These are phyloP conservation scores for Mycena vulgaris DNA, from an alignment of 768 basidiomycete species.

Conservation along the genomic window DNA sequence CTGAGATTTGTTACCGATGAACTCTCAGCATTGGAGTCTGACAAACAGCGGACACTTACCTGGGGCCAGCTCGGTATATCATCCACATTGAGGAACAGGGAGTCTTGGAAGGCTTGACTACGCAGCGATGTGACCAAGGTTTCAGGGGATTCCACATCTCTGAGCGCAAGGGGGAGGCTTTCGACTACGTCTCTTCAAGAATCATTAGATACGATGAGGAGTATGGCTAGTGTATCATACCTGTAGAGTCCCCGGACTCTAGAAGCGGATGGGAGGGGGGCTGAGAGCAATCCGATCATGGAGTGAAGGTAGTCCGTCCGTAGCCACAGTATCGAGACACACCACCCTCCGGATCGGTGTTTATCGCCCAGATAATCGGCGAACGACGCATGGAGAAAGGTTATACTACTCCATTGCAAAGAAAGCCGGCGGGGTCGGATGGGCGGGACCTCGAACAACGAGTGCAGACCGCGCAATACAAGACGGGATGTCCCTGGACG, in stretches of 20 bases:
- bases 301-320: background rate
- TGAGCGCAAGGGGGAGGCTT: background rate
- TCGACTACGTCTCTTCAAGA: background rate
- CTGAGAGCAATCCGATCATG: constrained; percentile 11
- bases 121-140: background rate
- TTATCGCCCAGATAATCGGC: constrained; percentile 6
- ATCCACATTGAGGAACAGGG: background rate
- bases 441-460: constrained; percentile 1
- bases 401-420: background rate
- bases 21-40: background rate
- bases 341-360: constrained; percentile 13
- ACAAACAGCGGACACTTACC: background rate
- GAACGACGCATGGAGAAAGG: constrained; percentile 5
- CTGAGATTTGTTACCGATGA: background rate
- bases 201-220: background rate
- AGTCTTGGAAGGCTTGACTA: background rate
- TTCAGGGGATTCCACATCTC: background rate
- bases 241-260: background rate
- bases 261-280: background rate
- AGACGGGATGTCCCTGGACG: constrained; percentile 9
- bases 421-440: background rate
- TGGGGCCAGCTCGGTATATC: background rate
- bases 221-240: background rate
- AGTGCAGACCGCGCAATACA: constrained; percentile 4
- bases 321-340: background rate